Evolutionary conservation across 225 moss, liverwort and hornwort genomes (phyloP).

Genomic region (Thuidium tamariscinum): DNA sequence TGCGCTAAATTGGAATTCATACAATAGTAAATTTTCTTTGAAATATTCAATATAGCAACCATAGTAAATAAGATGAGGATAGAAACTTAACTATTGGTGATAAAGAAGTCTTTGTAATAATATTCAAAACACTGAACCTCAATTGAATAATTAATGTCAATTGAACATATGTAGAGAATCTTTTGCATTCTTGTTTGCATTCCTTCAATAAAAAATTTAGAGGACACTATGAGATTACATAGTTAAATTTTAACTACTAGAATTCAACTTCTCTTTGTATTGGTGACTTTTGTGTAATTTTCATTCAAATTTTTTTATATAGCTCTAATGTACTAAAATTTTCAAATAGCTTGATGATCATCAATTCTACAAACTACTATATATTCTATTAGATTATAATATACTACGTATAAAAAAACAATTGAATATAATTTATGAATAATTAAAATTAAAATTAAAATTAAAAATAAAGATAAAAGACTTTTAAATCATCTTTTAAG

Average conservation of each 20-base stretch:
- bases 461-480: neutral
- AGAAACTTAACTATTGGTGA: neutral
- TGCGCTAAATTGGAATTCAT: accelerated
- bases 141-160: neutral
- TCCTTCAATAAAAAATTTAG: too few species aligned
- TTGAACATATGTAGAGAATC: too few species aligned
- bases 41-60: neutral
- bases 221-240: accelerated
- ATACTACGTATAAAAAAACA: neutral
- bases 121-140: neutral
- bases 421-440: neutral
- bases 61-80: accelerated
- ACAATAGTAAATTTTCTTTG: too few species aligned
- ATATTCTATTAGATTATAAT: neutral
- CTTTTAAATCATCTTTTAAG: accelerated
- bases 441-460: neutral
- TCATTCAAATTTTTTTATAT: neutral
- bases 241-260: neutral
- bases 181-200: neutral
- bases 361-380: neutral
- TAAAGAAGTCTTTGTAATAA: too few species aligned
- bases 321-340: neutral
- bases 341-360: neutral
- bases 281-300: neutral
- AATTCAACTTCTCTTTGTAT: neutral